Conservation (phyloP, 139 green algal species). For the Chlamydomonas sp. region DNA sequence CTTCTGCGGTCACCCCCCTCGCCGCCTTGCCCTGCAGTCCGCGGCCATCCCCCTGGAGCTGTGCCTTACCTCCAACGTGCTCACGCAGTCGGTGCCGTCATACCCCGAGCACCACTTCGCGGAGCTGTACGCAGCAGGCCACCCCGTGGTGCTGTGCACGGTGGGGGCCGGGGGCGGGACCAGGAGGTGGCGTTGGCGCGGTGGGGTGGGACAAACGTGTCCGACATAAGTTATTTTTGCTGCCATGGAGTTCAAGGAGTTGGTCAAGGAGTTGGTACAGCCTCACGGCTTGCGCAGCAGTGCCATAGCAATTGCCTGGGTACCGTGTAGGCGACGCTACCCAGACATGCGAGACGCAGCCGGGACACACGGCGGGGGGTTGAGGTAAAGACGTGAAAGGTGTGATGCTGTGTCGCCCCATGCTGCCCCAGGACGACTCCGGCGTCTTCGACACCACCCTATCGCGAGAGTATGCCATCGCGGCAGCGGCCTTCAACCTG, state of each 20-base stretch:
- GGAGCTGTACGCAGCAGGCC: slow-evolving; percentile 56
- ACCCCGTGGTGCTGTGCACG: slow-evolving; percentile 83
- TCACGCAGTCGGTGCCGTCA: slow-evolving; percentile 62
- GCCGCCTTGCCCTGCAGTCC: slow-evolving; percentile 28
- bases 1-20: neutral
- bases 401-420: neutral
- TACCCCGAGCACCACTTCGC: slow-evolving; percentile 80
- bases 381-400: neutral
- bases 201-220: neutral
- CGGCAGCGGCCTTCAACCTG: slow-evolving; percentile 62
- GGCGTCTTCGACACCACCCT: slow-evolving; percentile 80
- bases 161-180: neutral
- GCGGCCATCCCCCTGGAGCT: slow-evolving; percentile 80
- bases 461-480: slow-evolving; percentile 70
- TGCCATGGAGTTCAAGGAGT: too few species aligned
- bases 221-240: too few species aligned
- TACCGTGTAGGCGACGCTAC: too few species aligned
- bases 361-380: neutral
- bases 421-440: slow-evolving; percentile 72
- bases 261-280: too few species aligned
- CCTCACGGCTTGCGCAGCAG: too few species aligned
- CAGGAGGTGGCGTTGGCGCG: neutral
- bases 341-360: too few species aligned
- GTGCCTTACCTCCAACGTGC: slow-evolving; percentile 75
- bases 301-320: too few species aligned